Percentiles rank a stretch among this genome's conserved stretches.
Evolutionary conservation across 192 early-diverging fungal species (phyloP).

Genomic region (Backusella circina): DNA sequence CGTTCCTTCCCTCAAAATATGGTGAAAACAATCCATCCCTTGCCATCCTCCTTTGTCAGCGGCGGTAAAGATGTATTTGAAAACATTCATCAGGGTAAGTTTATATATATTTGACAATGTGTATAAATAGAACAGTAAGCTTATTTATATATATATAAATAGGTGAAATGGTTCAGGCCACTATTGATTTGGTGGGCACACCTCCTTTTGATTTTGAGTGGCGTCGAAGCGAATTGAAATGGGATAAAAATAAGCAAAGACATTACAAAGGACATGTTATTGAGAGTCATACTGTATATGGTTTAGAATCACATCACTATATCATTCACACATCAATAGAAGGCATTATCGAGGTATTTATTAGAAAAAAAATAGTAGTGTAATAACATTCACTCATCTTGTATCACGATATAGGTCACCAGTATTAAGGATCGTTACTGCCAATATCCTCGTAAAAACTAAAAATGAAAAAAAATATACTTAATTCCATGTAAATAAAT

Average conservation of each 20-base stretch:
- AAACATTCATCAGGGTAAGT: slow-evolving; percentile 39
- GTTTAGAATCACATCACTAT: slow-evolving; percentile 31
- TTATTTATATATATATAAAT: background rate
- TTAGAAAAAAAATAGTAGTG: background rate
- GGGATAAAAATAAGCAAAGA: slow-evolving; percentile 22
- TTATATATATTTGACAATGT: too few species aligned
- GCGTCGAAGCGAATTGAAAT: slow-evolving; percentile 37
- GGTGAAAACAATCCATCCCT: slow-evolving; percentile 31
- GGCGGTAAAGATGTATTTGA: slow-evolving; percentile 42
- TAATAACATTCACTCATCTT: background rate
- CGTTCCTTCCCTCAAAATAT: slow-evolving; percentile 34
- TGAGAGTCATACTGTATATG: slow-evolving; percentile 35
- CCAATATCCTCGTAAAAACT: slow-evolving; percentile 24
- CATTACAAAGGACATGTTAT: slow-evolving; percentile 34
- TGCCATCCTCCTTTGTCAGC: slow-evolving; percentile 36
- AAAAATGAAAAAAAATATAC: background rate
- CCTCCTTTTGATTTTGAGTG: slow-evolving; percentile 48
- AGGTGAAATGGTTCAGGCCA: slow-evolving; percentile 35
- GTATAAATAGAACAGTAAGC: background rate
- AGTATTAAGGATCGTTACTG: slow-evolving; percentile 35
- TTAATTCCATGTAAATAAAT: background rate
- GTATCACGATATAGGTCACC: slow-evolving; percentile 12
- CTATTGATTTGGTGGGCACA: slow-evolving; percentile 37
- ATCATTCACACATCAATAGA: slow-evolving; percentile 36
- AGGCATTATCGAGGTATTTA: slow-evolving; percentile 33